These are phyloP conservation scores for Xylaria bambusicola DNA, from an alignment of 495 filamentous ascomycete species.

Conservation along the genomic window DNA sequence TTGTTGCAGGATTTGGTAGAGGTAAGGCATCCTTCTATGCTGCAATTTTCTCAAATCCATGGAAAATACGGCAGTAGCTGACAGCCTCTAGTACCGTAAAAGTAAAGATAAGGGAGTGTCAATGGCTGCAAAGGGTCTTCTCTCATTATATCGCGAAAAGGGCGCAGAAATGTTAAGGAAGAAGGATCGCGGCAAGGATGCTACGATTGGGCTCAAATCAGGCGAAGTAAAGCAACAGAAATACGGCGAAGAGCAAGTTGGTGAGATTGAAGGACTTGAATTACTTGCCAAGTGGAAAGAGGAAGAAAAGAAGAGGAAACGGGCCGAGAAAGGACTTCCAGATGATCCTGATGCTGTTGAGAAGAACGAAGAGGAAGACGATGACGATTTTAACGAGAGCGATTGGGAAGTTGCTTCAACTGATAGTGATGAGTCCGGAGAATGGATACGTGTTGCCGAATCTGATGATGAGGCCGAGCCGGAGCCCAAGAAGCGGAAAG, in stretches of 20 bases:
- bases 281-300: conserved; percentile 92
- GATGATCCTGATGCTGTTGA: conserved; percentile 41
- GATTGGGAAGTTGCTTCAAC: conserved; percentile 86
- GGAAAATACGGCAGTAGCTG: not conserved
- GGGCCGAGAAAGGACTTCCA: conserved; percentile 62
- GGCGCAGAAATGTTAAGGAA: conserved; percentile 87
- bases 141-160: conserved; percentile 87
- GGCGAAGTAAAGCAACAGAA: conserved; percentile 69
- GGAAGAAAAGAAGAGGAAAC: conserved; percentile 75
- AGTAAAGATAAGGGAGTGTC: conserved; percentile 97
- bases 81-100: conserved; percentile 68
- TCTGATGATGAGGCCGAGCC: conserved; percentile 67
- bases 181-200: conserved; percentile 88
- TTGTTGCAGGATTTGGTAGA: conserved; percentile 94
- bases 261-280: conserved; percentile 90
- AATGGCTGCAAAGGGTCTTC: conserved; percentile 92
- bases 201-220: conserved; percentile 74
- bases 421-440: conserved; percentile 73
- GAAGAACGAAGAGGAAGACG: conserved; percentile 49
- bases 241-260: conserved; percentile 78
- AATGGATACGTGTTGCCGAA: conserved; percentile 92
- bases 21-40: conserved; percentile 1
- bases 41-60: too few species aligned
- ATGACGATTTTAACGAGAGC: conserved; percentile 70
- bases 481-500: conserved; percentile 63